Conservation (phyloP, 192 early-diverging fungal genomes). For the Martensiomyces pterosporus region DNA sequence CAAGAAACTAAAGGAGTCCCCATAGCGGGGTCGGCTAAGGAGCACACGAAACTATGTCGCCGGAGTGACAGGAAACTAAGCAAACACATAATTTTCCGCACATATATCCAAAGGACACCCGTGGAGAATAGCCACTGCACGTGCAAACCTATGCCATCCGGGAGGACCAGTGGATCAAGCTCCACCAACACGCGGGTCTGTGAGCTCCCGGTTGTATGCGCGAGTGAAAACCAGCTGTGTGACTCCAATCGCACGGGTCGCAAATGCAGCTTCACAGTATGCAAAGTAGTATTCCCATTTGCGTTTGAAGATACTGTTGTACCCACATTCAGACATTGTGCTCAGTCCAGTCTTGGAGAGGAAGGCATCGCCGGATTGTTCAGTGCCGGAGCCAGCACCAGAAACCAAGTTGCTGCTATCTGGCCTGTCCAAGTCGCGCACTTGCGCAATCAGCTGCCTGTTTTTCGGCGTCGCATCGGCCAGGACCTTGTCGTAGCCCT, state of each 20-base stretch:
- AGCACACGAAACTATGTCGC: too few relatives aligned
- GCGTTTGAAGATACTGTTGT: slow-evolving; percentile 60
- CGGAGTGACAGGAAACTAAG: too few relatives aligned
- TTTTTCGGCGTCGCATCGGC: slow-evolving; percentile 16
- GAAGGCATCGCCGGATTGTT: background rate
- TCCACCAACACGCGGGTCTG: too few relatives aligned
- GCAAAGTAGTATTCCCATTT: slow-evolving; percentile 82
- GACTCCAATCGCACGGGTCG: slow-evolving; percentile 58
- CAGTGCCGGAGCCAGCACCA: background rate
- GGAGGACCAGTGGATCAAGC: too few relatives aligned
- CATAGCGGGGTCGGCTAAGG: too few relatives aligned
- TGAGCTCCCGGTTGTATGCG: slow-evolving; percentile 37
- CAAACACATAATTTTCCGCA: too few relatives aligned
- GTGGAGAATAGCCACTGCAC: too few relatives aligned
- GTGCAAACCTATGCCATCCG: too few relatives aligned
- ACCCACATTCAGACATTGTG: slow-evolving; percentile 14
- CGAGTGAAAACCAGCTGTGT: slow-evolving; percentile 54
- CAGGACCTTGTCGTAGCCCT: slow-evolving; percentile 51
- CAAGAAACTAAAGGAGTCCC: too few relatives aligned
- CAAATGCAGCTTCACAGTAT: slow-evolving; percentile 75
- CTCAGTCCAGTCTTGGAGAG: background rate
- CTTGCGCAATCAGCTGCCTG: slow-evolving; percentile 22
- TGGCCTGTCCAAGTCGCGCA: slow-evolving; percentile 5
- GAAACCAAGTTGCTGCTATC: background rate
- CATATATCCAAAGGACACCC: too few relatives aligned